Conservation (phyloP, 257 asterid species). For the Penstemon barbatus region DNA sequence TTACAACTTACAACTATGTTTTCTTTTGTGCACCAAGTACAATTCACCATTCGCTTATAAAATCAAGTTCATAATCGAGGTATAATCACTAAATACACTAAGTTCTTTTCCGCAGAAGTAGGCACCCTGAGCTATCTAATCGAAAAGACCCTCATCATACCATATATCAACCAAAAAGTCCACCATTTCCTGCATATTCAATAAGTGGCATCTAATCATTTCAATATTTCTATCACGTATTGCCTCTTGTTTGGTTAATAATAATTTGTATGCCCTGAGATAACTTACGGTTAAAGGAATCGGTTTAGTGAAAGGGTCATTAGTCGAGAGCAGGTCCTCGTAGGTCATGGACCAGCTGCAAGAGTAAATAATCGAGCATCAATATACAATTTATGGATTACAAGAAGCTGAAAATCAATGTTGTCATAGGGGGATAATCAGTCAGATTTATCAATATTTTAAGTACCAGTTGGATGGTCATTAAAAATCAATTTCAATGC, state of each 20-base stretch:
- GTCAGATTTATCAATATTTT: too few relatives aligned
- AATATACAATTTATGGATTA: not conserved
- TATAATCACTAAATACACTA: too few relatives aligned
- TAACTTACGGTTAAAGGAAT: conserved; percentile 67
- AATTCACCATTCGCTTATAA: too few relatives aligned
- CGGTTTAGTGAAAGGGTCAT: conserved; percentile 56
- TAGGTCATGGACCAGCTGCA: conserved; percentile 81
- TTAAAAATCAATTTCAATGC: too few relatives aligned
- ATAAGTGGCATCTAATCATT: conserved; percentile 17
- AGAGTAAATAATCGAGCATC: conserved; percentile 21
- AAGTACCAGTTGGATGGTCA: too few relatives aligned
- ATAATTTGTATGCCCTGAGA: not conserved
- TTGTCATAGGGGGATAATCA: too few relatives aligned
- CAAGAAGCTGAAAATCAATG: not conserved
- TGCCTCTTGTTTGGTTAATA: not conserved
- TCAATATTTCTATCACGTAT: not conserved
- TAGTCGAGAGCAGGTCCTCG: conserved; percentile 69
- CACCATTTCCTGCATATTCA: conserved; percentile 69
- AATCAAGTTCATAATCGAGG: too few relatives aligned
- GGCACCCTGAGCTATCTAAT: conserved; percentile 31
- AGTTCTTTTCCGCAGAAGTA: too few relatives aligned
- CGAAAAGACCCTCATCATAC: conserved; percentile 73
- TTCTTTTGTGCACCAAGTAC: too few relatives aligned
- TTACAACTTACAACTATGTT: too few relatives aligned
- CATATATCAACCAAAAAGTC: conserved; percentile 80